Base-by-base conservation (phyloP, 2,329 filamentous ascomycete species). In the Colletotrichum tofieldiae region DNA sequence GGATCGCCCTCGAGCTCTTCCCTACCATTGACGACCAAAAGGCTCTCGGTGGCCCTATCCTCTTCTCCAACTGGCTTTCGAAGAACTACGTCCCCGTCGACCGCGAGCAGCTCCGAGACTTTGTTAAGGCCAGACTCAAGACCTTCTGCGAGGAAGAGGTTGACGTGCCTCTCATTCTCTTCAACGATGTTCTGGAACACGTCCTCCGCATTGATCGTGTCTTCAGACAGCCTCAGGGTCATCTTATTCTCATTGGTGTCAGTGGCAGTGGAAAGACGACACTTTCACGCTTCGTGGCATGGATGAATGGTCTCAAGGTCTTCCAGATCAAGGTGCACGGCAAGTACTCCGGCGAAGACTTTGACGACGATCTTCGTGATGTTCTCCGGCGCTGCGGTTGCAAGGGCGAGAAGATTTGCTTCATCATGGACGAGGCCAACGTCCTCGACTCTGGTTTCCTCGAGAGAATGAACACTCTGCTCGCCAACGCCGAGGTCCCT, bases 261-360 rank as follows among this genome's bases (percentile, higher is more conserved):
- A 99, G 96, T 81, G 97, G 96, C 76, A 97, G 94, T 86, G 96
- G 96, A 83, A 99, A 99, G 87, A 99, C 96, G 5, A 99, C 96
- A 0, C 85, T 99, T 16, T 98, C 97, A 41, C 93, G 97, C 69
- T 99, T 99, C 75, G 96, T 99, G 73, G 96, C 96, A 58, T 99
- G 96, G 96, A 99, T 99, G 96, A 99, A 99, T 79, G 97, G 97
- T 71, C 88, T 99, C 73, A 98, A 96, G 81, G 95, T 99, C 51
- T 99, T 98, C 88, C 96, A 99, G 84, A 99, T 99, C 88, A 99
- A 99, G 87, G 96, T 99, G 0, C 96, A 99, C 79, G 96, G 96
- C 75, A 98, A 96, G 81, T 99, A 99, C 84, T 98, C 96, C 20
- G 94, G 94, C 1, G 96, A 98, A 80, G 96, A 99, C 84, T 99